Base-by-base conservation (phyloP, 495 filamentous ascomycete genomes). In the Penicillium longicatenatum region DNA sequence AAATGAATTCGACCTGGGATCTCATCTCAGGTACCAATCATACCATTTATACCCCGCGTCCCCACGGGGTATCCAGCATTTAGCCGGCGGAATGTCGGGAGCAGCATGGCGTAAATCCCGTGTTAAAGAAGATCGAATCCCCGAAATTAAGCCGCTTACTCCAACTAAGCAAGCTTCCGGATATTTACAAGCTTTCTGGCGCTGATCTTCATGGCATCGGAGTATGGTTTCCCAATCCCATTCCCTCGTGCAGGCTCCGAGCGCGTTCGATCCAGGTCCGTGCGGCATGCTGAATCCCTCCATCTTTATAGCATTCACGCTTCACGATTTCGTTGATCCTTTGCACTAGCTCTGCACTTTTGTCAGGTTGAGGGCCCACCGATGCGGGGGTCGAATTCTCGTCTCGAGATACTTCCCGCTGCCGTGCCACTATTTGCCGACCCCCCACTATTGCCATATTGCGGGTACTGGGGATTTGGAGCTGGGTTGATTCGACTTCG, bases 381-480 rank as follows among this genome's bases (percentile, higher is more conserved):
- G 29, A 48, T 48, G 45, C 9, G 12, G 24, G 37, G 35, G 30
- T 9, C 20, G n/a, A 22, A 16, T 46, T 42, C 39, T 19, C 17
- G 39, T 43, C 6, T 26, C 14, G 37, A 21, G 9, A 6, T 17
- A 47, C 60, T 26, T 43, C 61, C 64, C 71, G 67, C 20, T 57
- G 47, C 24, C 61, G 44, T 9, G 58, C 57, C 4, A 61, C 52
- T 20, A 33, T 42, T 54, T 60, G 56, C 12, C 69, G 59, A 10
- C 84, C 79, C 16, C 93, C 93, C 57, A 97, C 59, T 24, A 98
- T 74, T 0, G 83, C 91, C 20, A 86, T 80, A 72, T 98, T 97
- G 58, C 95, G 78, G 41, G 93, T 96, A 69, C 91, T 94, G 10
- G 93, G 93, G 52, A 97, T 95, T 39, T 91, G 77, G 48, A 98